Evolutionary conservation across 148 eudicot genomes (phyloP).

Genomic region (Silene conica): DNA sequence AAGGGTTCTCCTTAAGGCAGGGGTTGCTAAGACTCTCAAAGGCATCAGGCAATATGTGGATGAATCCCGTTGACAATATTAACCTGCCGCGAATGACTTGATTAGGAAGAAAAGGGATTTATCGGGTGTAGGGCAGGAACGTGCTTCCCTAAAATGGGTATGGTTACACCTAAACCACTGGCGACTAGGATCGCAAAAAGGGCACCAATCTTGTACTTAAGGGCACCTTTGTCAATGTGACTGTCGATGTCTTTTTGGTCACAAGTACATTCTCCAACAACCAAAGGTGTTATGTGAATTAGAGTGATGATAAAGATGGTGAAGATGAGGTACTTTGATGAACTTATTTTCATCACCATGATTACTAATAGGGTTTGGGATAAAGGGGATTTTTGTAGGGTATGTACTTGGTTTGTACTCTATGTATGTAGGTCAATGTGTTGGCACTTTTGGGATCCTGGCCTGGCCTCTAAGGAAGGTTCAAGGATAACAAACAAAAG

Average conservation of each 20-base stretch:
- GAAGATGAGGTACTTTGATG: not conserved
- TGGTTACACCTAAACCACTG: slow-evolving; percentile 49
- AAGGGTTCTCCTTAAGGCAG: slow-evolving; percentile 22
- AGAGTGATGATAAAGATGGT: not conserved
- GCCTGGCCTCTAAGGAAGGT: too few species aligned
- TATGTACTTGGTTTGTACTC: not conserved
- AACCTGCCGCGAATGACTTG: slow-evolving; percentile 61
- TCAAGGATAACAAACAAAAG: not conserved
- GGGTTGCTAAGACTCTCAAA: slow-evolving; percentile 28
- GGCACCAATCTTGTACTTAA: slow-evolving; percentile 39
- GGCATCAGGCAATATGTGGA: slow-evolving; percentile 63
- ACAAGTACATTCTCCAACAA: slow-evolving; percentile 17
- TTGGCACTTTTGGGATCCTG: too few species aligned
- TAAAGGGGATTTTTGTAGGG: not conserved
- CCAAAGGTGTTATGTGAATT: not conserved
- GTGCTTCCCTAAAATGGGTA: slow-evolving; percentile 39
- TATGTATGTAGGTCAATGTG: too few species aligned
- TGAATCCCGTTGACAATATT: slow-evolving; percentile 64
- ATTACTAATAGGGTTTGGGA: too few species aligned
- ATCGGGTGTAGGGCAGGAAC: slow-evolving; percentile 46
- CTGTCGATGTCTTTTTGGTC: not conserved
- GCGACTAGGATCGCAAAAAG: slow-evolving; percentile 42
- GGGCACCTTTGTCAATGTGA: not conserved
- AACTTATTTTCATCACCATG: not conserved
- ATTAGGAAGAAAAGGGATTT: slow-evolving; percentile 40